Conservation (phyloP, 2,329 filamentous ascomycete species). For the Chaetomiaceae sp. region DNA sequence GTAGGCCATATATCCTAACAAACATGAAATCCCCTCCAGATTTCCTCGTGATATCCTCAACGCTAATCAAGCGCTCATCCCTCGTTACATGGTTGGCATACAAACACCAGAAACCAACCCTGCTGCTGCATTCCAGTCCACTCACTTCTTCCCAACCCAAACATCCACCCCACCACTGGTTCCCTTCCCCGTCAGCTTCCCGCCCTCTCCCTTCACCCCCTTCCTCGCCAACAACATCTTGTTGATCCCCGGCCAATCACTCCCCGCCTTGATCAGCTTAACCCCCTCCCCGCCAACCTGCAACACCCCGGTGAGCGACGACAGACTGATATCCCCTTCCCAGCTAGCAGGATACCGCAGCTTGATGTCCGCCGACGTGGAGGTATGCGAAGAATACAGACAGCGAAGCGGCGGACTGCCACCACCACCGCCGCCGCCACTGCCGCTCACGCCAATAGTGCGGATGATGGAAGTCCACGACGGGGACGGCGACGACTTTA, state of each 20-base stretch:
- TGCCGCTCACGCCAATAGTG: neutral
- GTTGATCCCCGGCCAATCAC: constrained; percentile 33
- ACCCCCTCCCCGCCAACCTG: constrained; percentile 41
- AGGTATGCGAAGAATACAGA: constrained; percentile 42
- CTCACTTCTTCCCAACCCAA: constrained; percentile 21
- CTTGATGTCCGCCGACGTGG: constrained; percentile 41
- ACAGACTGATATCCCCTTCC: constrained; percentile 43
- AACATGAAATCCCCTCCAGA: too few relatives aligned
- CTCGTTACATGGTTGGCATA: too few relatives aligned
- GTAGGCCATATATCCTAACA: too few relatives aligned
- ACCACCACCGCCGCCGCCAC: neutral
- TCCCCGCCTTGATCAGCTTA: constrained; percentile 32
- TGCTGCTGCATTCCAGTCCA: too few relatives aligned
- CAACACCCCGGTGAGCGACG: constrained; percentile 40
- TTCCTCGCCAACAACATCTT: constrained; percentile 38
- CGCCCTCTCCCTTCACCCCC: constrained; percentile 34
- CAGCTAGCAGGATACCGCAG: constrained; percentile 46
- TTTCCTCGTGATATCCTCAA: too few relatives aligned
- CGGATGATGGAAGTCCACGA: neutral
- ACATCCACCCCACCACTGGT: constrained; percentile 19
- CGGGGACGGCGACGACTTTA: neutral
- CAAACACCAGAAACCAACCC: too few relatives aligned
- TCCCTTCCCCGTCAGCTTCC: constrained; percentile 13
- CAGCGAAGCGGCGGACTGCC: constrained; percentile 26
- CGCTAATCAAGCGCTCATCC: too few relatives aligned